Base-by-base conservation (phyloP, 176 grass and related monocot species). In the Carex littledalei region DNA sequence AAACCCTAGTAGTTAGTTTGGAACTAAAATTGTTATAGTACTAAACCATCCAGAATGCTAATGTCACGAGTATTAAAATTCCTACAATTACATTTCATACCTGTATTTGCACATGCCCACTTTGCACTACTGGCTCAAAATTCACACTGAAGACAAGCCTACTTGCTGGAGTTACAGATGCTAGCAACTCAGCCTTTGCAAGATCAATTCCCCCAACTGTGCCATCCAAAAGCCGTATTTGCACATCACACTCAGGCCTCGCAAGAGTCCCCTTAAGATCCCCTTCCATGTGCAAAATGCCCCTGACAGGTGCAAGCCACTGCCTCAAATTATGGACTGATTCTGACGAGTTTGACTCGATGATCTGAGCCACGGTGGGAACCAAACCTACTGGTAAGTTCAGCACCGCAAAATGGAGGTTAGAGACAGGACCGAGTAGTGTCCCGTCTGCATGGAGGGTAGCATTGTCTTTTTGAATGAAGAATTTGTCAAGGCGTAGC, bases 381-480 rank as follows among this genome's bases (percentile, higher is more conserved):
- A 98, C 89, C 82, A 98, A 88, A 85, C 96, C 86, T 63, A 98
- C 89, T 81, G 96, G 96, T 81, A 98, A 93, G 88, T 98, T 98
- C 32, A 98, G 91, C 6, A 98, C 96, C 78, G 96, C 96, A 85
- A 98, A 98, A 83, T 98, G 96, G 88, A 98, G 96, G 93, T 98
- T 98, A 78, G 96, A 93, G 73, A 98, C 87, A 49, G 93, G 88
- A 12, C 96, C 96, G 55, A 98, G 91, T 80, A 98, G 84, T 24
- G 96, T 93, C 65, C 96, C 96, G 76, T 98, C 96, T 73, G 93
- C 96, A 89, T 98, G 96, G 84, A 98, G 89, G 59, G 96, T 98
- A 57, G 96, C 96, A 84, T 98, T 95, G 80, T 98, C 93, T 87
- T 98, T 98, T 86, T 98, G 96, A 66, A 98, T 98, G 91, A 98